Evolutionary conservation across 1,139 yeast genomes (phyloP).

Genomic region (Zygoascus sp.): DNA sequence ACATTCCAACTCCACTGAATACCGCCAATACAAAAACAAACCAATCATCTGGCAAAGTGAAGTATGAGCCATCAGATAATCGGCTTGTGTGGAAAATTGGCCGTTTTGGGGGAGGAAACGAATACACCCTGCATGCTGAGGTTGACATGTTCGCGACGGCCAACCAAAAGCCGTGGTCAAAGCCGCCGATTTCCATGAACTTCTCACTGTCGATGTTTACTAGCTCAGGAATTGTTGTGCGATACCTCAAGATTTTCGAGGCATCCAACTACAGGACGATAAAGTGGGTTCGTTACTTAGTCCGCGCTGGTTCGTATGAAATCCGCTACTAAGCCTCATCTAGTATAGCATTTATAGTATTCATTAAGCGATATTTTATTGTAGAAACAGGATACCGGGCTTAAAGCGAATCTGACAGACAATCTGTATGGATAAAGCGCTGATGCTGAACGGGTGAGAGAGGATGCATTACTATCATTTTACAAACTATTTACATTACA

Average conservation of each 20-base stretch:
- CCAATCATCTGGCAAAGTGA: conserved; percentile 61
- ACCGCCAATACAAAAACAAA: conserved; percentile 43
- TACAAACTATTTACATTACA: no score
- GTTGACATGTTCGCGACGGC: conserved; percentile 41
- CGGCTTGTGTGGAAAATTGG: conserved; percentile 65
- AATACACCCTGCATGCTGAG: conserved; percentile 51
- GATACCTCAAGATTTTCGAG: conserved; percentile 67
- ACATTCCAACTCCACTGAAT: conserved; percentile 68
- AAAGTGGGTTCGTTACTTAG: conserved; percentile 80
- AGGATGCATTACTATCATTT: no score
- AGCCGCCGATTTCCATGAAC: conserved; percentile 72
- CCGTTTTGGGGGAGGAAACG: conserved; percentile 65
- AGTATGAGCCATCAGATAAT: conserved; percentile 62
- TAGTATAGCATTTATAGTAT: neutral
- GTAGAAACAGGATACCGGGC: no score
- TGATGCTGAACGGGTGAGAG: no score
- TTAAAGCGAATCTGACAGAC: no score
- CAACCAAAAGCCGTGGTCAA: conserved; percentile 48
- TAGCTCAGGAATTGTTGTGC: conserved; percentile 70
- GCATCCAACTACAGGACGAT: conserved; percentile 62
- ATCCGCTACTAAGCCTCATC: conserved; percentile 40
- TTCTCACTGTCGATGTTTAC: conserved; percentile 75
- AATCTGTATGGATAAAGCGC: no score
- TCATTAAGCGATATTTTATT: no score
- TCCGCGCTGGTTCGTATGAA: conserved; percentile 77